These are phyloP conservation scores for Citrus mangshanensis DNA, from an alignment of 345 rosid species.

Conservation along the genomic window DNA sequence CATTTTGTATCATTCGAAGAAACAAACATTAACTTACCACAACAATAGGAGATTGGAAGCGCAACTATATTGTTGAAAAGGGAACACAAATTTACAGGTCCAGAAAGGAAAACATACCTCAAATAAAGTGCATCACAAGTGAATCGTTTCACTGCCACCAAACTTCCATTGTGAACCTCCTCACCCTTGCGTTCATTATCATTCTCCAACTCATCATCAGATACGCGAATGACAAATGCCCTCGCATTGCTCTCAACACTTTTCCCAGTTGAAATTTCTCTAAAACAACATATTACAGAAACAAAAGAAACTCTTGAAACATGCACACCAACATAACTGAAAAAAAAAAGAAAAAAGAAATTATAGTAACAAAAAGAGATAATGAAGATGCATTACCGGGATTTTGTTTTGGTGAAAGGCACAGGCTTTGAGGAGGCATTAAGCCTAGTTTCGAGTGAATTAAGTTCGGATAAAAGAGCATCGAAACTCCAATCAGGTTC, in stretches of 20 bases:
- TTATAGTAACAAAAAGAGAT: not conserved
- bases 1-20: not conserved
- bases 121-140: conserved; percentile 44
- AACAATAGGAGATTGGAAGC: not conserved
- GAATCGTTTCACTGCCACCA: conserved; percentile 38
- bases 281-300: not conserved
- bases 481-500: conserved; percentile 75
- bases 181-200: conserved; percentile 34
- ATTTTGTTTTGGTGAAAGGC: conserved; percentile 42
- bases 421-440: conserved; percentile 38
- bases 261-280: conserved; percentile 24
- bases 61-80: not conserved
- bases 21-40: not conserved
- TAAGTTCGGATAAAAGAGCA: conserved; percentile 53
- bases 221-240: conserved; percentile 61
- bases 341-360: no score
- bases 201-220: conserved; percentile 60
- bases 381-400: conserved; percentile 29
- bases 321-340: not conserved
- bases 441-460: conserved; percentile 64
- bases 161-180: conserved; percentile 24
- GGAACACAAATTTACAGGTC: not conserved
- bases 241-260: conserved; percentile 30
- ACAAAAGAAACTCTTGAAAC: not conserved
- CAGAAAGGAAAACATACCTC: conserved; percentile 36